These are phyloP conservation scores for Lentinus brumalis DNA, from an alignment of 768 basidiomycete genomes.

Conservation along the genomic window DNA sequence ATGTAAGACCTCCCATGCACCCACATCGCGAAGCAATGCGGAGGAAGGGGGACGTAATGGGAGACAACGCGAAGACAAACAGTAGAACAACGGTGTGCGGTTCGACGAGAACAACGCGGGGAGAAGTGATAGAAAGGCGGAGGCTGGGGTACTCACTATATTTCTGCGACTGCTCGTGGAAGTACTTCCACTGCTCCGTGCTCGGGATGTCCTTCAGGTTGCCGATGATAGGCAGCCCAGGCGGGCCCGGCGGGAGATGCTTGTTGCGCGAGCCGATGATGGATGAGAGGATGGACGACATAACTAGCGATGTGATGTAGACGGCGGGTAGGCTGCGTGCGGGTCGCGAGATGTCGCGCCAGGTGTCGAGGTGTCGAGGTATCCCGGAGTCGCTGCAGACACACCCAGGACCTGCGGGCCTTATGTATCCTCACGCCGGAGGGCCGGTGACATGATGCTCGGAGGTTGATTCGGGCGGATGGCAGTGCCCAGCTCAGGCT, in stretches of 20 bases:
- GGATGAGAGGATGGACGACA: neutral
- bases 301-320: neutral
- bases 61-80: too few relatives aligned
- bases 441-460: neutral
- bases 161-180: slow-evolving; percentile 17
- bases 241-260: slow-evolving; percentile 34
- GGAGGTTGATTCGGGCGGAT: neutral
- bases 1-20: too few relatives aligned
- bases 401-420: neutral
- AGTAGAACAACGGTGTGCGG: too few relatives aligned
- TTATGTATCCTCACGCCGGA: neutral
- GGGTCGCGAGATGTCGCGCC: neutral
- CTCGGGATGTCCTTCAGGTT: slow-evolving; percentile 34
- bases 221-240: slow-evolving; percentile 34
- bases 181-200: slow-evolving; percentile 17
- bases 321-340: neutral
- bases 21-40: too few relatives aligned
- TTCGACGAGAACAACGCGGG: too few relatives aligned
- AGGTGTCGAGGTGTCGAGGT: neutral
- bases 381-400: neutral
- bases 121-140: too few relatives aligned
- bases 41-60: too few relatives aligned
- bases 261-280: slow-evolving; percentile 13
- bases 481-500: neutral
- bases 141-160: too few relatives aligned